Conservation (phyloP, 257 asterid genomes). For the Mentha longifolia region DNA sequence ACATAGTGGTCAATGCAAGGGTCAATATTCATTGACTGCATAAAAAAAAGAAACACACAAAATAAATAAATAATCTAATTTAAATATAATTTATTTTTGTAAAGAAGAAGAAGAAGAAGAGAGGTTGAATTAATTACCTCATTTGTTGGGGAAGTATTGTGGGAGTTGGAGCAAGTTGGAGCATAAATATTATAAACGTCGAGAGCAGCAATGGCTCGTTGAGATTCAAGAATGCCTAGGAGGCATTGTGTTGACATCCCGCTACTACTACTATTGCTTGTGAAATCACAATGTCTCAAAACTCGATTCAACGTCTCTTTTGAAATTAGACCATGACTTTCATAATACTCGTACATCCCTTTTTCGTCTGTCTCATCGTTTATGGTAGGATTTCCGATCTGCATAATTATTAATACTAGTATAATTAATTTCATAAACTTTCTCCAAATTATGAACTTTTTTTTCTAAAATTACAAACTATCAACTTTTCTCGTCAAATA, state of each 20-base stretch:
- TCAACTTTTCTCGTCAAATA: too few species aligned
- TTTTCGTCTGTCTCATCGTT: conserved; percentile 61
- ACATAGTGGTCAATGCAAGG: conserved; percentile 69
- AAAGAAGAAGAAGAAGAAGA: too few species aligned
- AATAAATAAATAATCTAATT: neutral
- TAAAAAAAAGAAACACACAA: neutral
- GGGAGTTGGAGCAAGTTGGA: conserved; percentile 47
- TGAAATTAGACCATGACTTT: conserved; percentile 64
- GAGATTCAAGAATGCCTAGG: conserved; percentile 27
- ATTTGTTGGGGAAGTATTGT: too few species aligned
- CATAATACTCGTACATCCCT: conserved; percentile 71
- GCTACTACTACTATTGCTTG: neutral
- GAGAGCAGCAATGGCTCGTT: neutral
- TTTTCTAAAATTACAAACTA: too few species aligned
- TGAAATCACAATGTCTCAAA: conserved; percentile 48
- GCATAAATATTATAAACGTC: conserved; percentile 70
- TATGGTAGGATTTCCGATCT: conserved; percentile 79
- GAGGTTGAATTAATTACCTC: too few species aligned
- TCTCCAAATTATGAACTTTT: too few species aligned
- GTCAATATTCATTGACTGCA: conserved; percentile 33
- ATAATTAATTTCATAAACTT: too few species aligned
- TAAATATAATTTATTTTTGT: too few species aligned
- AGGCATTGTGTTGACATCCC: conserved; percentile 37
- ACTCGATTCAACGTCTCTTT: conserved; percentile 41
- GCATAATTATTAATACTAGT: neutral